These are phyloP conservation scores for Naganishia onofrii DNA, from an alignment of 768 basidiomycete genomes.

Conservation along the genomic window DNA sequence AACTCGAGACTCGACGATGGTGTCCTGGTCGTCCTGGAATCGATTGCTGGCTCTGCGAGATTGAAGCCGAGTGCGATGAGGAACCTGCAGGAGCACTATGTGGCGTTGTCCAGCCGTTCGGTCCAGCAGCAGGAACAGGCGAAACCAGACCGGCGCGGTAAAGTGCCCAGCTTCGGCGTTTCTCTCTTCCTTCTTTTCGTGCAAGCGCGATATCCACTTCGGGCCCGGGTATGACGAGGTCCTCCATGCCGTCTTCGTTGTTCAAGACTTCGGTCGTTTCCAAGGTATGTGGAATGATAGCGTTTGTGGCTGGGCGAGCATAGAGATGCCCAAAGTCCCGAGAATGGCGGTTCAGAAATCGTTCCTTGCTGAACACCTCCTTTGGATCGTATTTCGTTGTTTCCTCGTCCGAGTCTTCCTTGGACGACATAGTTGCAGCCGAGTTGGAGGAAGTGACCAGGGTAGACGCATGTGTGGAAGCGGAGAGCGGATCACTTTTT, in stretches of 20 bases:
- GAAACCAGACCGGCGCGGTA: constrained; percentile 23
- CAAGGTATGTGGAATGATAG: not conserved
- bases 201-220: constrained; percentile 25
- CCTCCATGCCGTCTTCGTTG: not conserved
- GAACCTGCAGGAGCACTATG: constrained; percentile 11
- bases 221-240: not conserved
- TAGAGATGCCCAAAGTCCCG: constrained; percentile 32
- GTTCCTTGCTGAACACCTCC: constrained; percentile 25
- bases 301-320: constrained; percentile 8
- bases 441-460: not conserved
- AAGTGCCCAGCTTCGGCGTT: constrained; percentile 30
- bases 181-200: constrained; percentile 31
- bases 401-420: constrained; percentile 6
- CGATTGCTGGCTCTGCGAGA: constrained; percentile 2
- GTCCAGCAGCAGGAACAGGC: not conserved
- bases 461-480: not conserved
- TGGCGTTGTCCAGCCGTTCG: constrained; percentile 1
- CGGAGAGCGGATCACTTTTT: constrained; percentile 9
- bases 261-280: not conserved
- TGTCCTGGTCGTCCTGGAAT: constrained; percentile 5
- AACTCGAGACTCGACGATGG: constrained; percentile 20
- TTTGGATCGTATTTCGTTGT: constrained; percentile 13
- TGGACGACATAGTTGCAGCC: not conserved
- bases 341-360: constrained; percentile 34
- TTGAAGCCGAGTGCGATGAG: not conserved